phyloP scores from a whole-genome alignment of 495 filamentous ascomycete genomes.

The Podospora anserina region DNA sequence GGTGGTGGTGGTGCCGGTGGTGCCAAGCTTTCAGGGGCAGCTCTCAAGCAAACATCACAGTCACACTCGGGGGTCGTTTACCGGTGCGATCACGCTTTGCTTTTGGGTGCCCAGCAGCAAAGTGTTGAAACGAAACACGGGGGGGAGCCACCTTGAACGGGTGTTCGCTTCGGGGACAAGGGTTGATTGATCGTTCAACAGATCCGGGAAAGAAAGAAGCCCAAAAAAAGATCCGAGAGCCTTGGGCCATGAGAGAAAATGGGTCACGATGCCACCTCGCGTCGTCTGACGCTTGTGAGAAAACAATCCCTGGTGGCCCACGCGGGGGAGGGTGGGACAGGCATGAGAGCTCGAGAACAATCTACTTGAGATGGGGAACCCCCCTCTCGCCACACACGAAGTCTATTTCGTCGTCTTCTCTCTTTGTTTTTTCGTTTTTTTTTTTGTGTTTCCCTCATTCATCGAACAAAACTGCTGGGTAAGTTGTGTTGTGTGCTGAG shows the following conservation, averaged over 20 bases:
- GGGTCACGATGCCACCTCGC: constrained; percentile 1
- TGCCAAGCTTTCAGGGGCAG: constrained; percentile 5
- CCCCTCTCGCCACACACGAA: neutral
- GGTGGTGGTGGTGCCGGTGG: neutral
- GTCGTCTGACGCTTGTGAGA: neutral
- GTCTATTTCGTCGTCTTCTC: neutral
- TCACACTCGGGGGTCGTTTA: neutral
- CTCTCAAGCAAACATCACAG: neutral
- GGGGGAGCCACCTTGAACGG: constrained; percentile 3
- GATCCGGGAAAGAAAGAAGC: neutral
- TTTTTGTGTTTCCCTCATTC: too few species aligned
- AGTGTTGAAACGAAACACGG: constrained; percentile 24
- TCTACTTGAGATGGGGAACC: constrained; percentile 7
- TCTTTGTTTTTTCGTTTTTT: neutral
- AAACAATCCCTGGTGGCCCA: constrained; percentile 1
- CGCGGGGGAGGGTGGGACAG: neutral
- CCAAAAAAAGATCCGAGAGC: neutral
- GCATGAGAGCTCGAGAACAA: neutral
- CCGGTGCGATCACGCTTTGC: neutral
- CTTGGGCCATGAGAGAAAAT: neutral
- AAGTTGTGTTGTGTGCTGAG: neutral
- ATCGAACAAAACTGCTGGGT: neutral
- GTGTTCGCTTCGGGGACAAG: constrained; percentile 5
- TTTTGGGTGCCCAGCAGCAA: neutral
- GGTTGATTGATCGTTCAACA: neutral